Evolutionary conservation across 768 basidiomycete genomes (phyloP).

Genomic region (Pluteus cervinus): DNA sequence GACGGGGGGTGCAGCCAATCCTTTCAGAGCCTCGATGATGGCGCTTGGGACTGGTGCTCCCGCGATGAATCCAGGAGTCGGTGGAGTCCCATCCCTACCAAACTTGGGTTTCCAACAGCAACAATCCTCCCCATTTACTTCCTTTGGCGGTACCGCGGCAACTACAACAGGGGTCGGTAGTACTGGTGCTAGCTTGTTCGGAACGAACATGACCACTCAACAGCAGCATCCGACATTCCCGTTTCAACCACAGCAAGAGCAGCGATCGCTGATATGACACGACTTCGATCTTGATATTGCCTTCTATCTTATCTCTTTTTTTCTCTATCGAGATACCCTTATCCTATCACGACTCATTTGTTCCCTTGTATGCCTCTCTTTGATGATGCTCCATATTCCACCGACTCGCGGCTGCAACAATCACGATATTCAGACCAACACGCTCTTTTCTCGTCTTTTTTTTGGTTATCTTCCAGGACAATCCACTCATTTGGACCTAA

Average conservation of each 20-base stretch:
- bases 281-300: slow-evolving; percentile 4
- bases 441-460: no score
- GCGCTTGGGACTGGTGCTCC: no score
- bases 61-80: no score
- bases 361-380: background rate
- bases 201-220: slow-evolving; percentile 1
- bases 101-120: background rate
- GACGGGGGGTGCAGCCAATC: slow-evolving; percentile 56
- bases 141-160: background rate
- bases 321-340: background rate
- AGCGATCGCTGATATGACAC: no score
- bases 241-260: no score
- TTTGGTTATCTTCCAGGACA: no score
- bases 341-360: background rate
- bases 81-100: no score
- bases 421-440: no score
- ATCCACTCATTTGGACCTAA: no score
- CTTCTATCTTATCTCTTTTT: background rate
- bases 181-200: slow-evolving; percentile 2
- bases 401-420: no score
- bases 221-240: slow-evolving; percentile 3
- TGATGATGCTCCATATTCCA: no score
- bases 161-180: background rate
- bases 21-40: slow-evolving; percentile 62
- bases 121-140: background rate